Base-by-base conservation (phyloP, 1,284 basidiomycete species). In the Ceratobasidium sp. region DNA sequence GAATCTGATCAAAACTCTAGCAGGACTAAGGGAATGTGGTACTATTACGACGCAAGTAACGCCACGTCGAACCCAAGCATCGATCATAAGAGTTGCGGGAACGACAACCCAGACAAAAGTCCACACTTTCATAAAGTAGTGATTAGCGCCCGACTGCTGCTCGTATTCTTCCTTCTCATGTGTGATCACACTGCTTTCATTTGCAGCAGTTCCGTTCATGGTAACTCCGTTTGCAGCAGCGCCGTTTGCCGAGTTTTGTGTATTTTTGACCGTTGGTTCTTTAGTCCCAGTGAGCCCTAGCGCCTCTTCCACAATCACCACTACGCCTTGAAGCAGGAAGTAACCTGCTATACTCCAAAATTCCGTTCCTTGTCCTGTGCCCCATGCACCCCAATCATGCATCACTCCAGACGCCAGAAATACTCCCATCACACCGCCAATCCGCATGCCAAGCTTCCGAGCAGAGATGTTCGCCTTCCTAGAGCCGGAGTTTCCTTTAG, bases 361-460 rank as follows among this genome's bases (percentile, higher is more conserved):
- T 51, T 91, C 89, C 0, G 85, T 84, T 20, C 90, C 91, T 9
- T 85, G 85, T 1, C 88, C 89, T 88, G 91, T 89, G 3, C 89
- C 90, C 86, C 89, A 91, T 69, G 90, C 81, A 15, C 89, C 91
- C 40, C 88, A 70, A 80, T 90, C 87, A 79, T 93, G 92, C 20
- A 93, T 80, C 2, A 89, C 55, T 2, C 88, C 91, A 0, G 91
- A 93, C 18, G 89, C 80, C 1, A 88, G 68, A 81, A 93, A 93
- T 0, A 87, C 88, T 10, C 90, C 91, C 15, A 92, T 69, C 7
- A 91, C 85, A 2, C 83, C 84, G 5, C 89, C 90, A 4, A 82
- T 77, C 0, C 58, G 70, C 40, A 26, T 46, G 15, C 70, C 70
- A 10, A 53, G 20, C 23, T 44, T 55, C 7, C 39, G 69, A 13